Conservation (phyloP, 352 stramenopile species). For the Phytophthora sansomeana region DNA sequence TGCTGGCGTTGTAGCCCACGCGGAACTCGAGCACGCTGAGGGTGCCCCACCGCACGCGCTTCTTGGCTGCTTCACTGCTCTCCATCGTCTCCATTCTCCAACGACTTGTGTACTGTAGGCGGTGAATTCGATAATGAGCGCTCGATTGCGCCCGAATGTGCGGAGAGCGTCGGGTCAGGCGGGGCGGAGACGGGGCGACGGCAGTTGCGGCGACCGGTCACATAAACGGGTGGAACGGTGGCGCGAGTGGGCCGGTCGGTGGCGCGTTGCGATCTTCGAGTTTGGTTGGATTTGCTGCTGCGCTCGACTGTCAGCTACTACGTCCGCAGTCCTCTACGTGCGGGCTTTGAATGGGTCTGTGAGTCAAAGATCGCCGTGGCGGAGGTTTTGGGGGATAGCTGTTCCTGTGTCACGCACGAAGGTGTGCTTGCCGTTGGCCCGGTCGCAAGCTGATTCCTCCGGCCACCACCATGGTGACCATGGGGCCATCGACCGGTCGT, state of each 20-base stretch:
- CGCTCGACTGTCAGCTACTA: no score
- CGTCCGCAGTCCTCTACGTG: not conserved
- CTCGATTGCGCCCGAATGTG: slow-evolving; percentile 10
- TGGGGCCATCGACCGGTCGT: not conserved
- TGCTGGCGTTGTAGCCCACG: slow-evolving; percentile 59
- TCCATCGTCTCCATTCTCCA: slow-evolving; percentile 4
- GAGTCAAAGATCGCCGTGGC: no score
- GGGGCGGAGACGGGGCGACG: slow-evolving; percentile 7
- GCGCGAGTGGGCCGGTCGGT: slow-evolving; percentile 5
- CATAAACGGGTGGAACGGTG: slow-evolving; percentile 12
- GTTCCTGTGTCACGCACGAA: no score
- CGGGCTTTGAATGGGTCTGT: no score
- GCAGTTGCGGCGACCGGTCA: slow-evolving; percentile 28
- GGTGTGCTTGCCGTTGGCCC: no score
- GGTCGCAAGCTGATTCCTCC: slow-evolving; percentile 18
- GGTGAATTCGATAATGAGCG: slow-evolving; percentile 20
- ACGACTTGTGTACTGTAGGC: no score
- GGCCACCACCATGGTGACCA: not conserved
- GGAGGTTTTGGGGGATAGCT: no score
- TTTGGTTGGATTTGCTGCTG: no score
- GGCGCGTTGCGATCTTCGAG: slow-evolving; percentile 5
- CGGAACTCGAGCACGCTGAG: slow-evolving; percentile 60
- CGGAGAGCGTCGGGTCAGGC: slow-evolving; percentile 13
- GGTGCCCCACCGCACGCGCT: slow-evolving; percentile 53
- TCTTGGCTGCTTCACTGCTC: no score